Percentiles rank a stretch among this genome's conserved stretches.
Conservation (phyloP, 2,329 filamentous ascomycete species). For the Sporothrix variecibatus region DNA sequence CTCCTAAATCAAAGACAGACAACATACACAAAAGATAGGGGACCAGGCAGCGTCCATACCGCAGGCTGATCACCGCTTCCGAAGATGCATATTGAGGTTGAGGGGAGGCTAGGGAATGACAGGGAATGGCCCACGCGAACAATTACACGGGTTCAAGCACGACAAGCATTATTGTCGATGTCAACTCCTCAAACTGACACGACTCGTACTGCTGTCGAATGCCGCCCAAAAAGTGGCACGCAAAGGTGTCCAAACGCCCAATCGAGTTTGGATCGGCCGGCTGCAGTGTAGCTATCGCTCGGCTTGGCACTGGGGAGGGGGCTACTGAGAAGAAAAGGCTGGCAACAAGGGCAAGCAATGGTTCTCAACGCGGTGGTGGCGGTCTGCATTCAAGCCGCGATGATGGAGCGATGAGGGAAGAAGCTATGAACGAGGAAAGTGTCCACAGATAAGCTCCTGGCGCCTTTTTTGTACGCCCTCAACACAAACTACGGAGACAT, state of each 20-base stretch:
- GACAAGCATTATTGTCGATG: not conserved
- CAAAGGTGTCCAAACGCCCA: not conserved
- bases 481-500: not conserved
- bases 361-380: not conserved
- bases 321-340: not conserved
- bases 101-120: not conserved
- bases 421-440: not conserved
- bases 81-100: not conserved
- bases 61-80: constrained; percentile 12
- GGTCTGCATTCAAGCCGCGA: constrained; percentile 21
- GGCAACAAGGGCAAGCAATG: no score
- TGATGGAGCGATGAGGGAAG: not conserved
- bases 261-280: not conserved
- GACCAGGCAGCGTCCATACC: constrained; percentile 13
- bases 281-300: constrained; percentile 7
- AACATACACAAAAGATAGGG: not conserved
- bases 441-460: constrained; percentile 17
- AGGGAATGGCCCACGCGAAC: not conserved
- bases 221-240: not conserved
- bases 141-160: not conserved
- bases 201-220: not conserved
- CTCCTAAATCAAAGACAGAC: not conserved
- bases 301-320: constrained; percentile 1
- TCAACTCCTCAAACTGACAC: not conserved
- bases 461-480: not conserved